Evolutionary conservation across 768 basidiomycete genomes (phyloP).

Genomic region (Sporobolomyces roseus): DNA sequence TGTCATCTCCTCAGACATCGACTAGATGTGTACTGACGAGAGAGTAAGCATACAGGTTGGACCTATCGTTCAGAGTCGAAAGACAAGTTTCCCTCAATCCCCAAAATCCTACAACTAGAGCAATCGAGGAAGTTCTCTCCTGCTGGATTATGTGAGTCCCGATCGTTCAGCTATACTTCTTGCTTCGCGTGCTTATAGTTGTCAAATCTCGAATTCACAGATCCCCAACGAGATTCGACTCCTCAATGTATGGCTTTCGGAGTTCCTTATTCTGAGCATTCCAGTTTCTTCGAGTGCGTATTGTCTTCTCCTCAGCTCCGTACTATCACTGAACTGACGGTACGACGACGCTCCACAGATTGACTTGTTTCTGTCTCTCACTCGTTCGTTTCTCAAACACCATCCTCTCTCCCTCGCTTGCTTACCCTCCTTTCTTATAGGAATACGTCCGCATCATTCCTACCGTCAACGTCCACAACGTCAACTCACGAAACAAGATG

Average conservation of each 20-base stretch:
- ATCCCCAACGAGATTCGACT: constrained; percentile 63
- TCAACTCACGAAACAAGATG: constrained; percentile 75
- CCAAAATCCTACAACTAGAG: constrained; percentile 64
- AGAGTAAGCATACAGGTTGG: constrained; percentile 53
- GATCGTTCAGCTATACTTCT: background rate
- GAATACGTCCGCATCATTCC: constrained; percentile 86
- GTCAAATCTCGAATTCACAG: background rate
- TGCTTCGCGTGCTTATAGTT: background rate
- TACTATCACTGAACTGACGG: background rate
- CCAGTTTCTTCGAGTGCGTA: constrained; percentile 74
- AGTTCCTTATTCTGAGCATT: constrained; percentile 83
- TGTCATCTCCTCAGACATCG: background rate
- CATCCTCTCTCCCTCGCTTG: background rate
- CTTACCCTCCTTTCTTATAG: constrained; percentile 36
- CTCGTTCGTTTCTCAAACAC: too few species aligned
- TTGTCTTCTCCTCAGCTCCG: too few species aligned
- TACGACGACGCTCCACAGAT: constrained; percentile 17
- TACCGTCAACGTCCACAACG: constrained; percentile 82
- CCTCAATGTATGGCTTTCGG: constrained; percentile 53
- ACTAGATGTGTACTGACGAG: background rate
- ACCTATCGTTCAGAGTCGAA: constrained; percentile 38
- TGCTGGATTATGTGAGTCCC: constrained; percentile 45
- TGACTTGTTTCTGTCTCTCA: constrained; percentile 86
- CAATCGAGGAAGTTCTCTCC: constrained; percentile 67
- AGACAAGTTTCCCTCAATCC: constrained; percentile 61